A percentile compares a stretch with the other conserved stretches of the same genome.
Evolutionary conservation across 306 rosid species (phyloP).

Genomic region (Gillenia trifoliata): DNA sequence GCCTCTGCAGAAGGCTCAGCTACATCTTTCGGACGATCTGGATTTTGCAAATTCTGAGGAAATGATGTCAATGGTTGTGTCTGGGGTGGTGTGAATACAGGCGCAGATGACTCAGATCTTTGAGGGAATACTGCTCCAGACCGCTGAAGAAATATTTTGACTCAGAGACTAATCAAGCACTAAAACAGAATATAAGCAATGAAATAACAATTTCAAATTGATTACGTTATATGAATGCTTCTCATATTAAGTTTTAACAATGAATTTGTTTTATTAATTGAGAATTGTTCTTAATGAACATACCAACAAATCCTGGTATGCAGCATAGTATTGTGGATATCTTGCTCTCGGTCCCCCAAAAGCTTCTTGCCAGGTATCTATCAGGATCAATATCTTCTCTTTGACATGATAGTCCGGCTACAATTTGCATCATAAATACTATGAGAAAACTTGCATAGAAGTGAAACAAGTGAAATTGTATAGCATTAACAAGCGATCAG

Average conservation of each 20-base stretch:
- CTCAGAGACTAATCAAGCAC: slow-evolving; percentile 15
- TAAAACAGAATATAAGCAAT: background rate
- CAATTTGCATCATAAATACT: slow-evolving; percentile 37
- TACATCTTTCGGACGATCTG: slow-evolving; percentile 39
- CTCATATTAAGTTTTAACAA: background rate
- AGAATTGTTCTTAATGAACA: slow-evolving; percentile 12
- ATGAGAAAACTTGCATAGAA: slow-evolving; percentile 23
- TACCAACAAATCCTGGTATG: slow-evolving; percentile 94
- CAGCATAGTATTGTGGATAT: slow-evolving; percentile 91
- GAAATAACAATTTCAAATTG: background rate
- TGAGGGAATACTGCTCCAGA: slow-evolving; percentile 92
- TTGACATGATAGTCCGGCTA: slow-evolving; percentile 83
- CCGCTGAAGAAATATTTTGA: slow-evolving; percentile 47
- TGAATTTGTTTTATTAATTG: background rate
- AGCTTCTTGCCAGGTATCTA: slow-evolving; percentile 99
- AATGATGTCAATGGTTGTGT: slow-evolving; percentile 78
- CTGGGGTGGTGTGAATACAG: slow-evolving; percentile 89
- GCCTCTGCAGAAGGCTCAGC: slow-evolving; percentile 75
- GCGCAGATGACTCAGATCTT: slow-evolving; percentile 73
- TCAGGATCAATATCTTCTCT: slow-evolving; percentile 83
- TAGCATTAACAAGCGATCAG: slow-evolving; percentile 19
- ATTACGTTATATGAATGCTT: background rate
- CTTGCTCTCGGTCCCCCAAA: slow-evolving; percentile 96
- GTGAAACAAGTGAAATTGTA: background rate
- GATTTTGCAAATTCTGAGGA: slow-evolving; percentile 63